phyloP scores from a whole-genome alignment of 2,329 filamentous ascomycete genomes.

The Pseudogymnoascus sp. region DNA sequence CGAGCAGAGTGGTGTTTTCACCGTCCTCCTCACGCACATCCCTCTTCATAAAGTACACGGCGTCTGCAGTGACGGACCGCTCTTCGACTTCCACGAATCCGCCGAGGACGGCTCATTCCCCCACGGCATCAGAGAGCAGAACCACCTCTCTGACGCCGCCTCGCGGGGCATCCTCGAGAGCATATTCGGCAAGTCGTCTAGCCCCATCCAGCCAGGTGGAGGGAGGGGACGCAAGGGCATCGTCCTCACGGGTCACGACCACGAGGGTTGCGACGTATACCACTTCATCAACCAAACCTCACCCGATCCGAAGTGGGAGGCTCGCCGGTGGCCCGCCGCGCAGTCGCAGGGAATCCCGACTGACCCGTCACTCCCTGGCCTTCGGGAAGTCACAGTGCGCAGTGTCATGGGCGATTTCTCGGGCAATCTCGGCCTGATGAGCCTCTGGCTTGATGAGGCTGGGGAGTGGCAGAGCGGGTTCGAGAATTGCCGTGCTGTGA shows the following conservation, averaged over 20 bases:
- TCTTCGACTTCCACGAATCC: conserved; percentile 65
- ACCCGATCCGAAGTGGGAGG: not conserved
- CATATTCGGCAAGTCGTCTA: conserved; percentile 69
- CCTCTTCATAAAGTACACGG: conserved; percentile 79
- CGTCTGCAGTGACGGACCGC: conserved; percentile 75
- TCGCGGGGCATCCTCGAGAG: conserved; percentile 74
- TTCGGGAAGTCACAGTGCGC: conserved; percentile 85
- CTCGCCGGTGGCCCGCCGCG: conserved; percentile 41
- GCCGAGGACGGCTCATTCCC: conserved; percentile 44
- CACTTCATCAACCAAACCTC: conserved; percentile 68
- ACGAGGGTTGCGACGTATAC: conserved; percentile 84
- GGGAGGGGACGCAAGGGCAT: conserved; percentile 68
- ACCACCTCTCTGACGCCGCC: conserved; percentile 69
- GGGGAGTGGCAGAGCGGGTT: conserved; percentile 76
- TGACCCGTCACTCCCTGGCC: conserved; percentile 46
- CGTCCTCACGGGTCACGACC: conserved; percentile 88
- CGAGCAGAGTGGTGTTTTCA: conserved; percentile 59
- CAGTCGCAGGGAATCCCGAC: conserved; percentile 35
- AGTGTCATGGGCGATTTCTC: conserved; percentile 98
- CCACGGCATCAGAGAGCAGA: conserved; percentile 81
- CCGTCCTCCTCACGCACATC: conserved; percentile 83
- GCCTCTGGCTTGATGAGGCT: conserved; percentile 44
- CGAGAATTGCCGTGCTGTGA: conserved; percentile 67
- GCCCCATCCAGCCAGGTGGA: conserved; percentile 47
- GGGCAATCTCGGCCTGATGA: conserved; percentile 85